Percentiles rank a stretch among this genome's conserved stretches.
phyloP scores from a whole-genome alignment of 169 alveolate species.

The Eimeria necatrix region DNA sequence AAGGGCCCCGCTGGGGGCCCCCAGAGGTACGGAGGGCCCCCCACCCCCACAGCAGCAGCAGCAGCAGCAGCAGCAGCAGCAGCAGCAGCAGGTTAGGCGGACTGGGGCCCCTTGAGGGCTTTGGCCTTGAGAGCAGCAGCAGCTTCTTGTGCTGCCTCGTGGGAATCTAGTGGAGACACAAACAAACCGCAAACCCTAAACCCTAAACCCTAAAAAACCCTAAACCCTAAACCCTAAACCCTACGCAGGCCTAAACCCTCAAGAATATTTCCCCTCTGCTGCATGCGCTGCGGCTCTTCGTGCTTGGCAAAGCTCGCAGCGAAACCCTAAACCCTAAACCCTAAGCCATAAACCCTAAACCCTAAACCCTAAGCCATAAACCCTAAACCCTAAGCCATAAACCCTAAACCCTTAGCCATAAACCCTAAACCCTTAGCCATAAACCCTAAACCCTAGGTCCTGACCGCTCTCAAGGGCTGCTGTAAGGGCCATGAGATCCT shows the following conservation, averaged over 20 bases:
- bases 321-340: background rate
- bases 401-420: background rate
- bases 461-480: background rate
- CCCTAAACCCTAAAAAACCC: background rate
- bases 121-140: background rate
- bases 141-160: background rate
- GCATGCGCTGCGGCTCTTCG: too few species aligned
- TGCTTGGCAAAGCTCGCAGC: background rate
- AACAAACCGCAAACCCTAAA: background rate
- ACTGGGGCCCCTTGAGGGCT: background rate
- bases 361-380: too few species aligned
- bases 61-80: background rate
- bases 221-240: background rate
- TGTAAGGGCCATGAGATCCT: background rate
- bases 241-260: too few species aligned
- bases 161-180: background rate
- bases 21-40: background rate
- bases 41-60: background rate
- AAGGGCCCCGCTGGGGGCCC: constrained; percentile 8
- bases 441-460: constrained; percentile 21
- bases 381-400: too few species aligned
- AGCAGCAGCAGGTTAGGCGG: background rate
- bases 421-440: background rate
- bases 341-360: background rate
- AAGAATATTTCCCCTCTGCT: too few species aligned